Evolutionary conservation across 169 alveolate genomes (phyloP), one percentile per base, ranked within the genome.

Genomic region (Babesia ovis): DNA sequence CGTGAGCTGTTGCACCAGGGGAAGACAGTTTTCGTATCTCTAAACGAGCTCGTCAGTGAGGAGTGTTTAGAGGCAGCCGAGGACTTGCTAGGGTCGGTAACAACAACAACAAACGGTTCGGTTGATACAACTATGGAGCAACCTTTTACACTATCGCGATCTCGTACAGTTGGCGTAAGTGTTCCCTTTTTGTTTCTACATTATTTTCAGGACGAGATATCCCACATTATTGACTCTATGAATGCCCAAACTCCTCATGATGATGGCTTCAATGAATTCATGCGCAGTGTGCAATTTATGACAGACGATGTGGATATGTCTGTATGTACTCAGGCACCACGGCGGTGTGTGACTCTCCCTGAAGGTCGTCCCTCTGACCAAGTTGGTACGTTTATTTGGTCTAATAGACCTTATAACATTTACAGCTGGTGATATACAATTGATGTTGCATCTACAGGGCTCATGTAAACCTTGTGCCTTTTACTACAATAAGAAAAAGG

Each of bases 391-490:
- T 57, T 43, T 18, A 8, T 39, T 39, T 32, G 32, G 39, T 41
- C 18, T 2, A 1, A 20, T 0, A 8, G 22, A 0, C 3, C 20
- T 23, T 8, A 64, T 29, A 48, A 39, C 34, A 37, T 3, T 16
- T 76, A 20, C 43, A 79, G 81, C 70, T 23, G 77, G 69, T 27
- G 86, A 79, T 31, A 69, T 79, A 14, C 86, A 80, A 29, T 57
- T 62, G 60, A 77, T 84, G 54, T 71, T 86, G 59, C 93, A 84
- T 53, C 42, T 68, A 27, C 68, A 74, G 61, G 94, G 94, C 41
- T 61, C 79, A 25, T 90, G 94, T 72, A 90, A 83, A 37, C 94
- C 94, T 0, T 90, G 94, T 54, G 94, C 94, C 11, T 85, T 90
- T 59, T 87, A 58, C 35, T 90, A 90, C 80, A 85, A 90, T 66